Base-by-base conservation (phyloP, 2,329 filamentous ascomycete species). In the Parastagonospora nodorum region DNA sequence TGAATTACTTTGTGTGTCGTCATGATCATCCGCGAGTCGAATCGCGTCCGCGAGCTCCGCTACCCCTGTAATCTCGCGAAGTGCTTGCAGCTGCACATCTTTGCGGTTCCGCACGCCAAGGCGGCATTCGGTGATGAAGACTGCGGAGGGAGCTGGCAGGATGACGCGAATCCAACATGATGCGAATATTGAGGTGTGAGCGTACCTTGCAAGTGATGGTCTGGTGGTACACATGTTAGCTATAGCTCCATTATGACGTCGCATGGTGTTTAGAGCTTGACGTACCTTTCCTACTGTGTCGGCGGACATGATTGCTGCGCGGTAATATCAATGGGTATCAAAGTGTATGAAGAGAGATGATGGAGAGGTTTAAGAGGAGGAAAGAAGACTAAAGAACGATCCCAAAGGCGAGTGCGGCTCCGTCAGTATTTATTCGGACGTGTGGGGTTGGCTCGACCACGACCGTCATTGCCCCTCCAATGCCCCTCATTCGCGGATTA, bases 151-250 rank as follows among this genome's bases (percentile, higher is more conserved):
- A 43, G 50, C 53, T 11, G 15, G 33, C n/a, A 19, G 4, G 35
- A 41, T 58, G 42, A 61, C 35, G 35, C 44, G 33, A 33, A 44
- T 45, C 28, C 15, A 45, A 42, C 19, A 24, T 24, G 19, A 24
- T 3, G 19, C 19, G 19, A 55, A 37, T 15, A 42, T 24, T 8
- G 77, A 35, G 84, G 53, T 84, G 91, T 87, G 55, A 88, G 91
- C 48, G 90, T 95, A 83, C 82, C 78, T 94, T 93, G 85, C 92
- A 97, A 69, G 88, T 95, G 74, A 96, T 96, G 68, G 90, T 91
- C 91, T 97, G 67, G 10, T 14, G 7, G 8, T 16, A 14, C 27
- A n/a, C 48, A 40, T 19, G 51, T 61, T 40, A 61, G 58, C 38
- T 41, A 12, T 28, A 16, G 30, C 38, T 42, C 36, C 11, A 46